Conservation (phyloP, 345 rosid genomes). For the Citrus trifoliata region DNA sequence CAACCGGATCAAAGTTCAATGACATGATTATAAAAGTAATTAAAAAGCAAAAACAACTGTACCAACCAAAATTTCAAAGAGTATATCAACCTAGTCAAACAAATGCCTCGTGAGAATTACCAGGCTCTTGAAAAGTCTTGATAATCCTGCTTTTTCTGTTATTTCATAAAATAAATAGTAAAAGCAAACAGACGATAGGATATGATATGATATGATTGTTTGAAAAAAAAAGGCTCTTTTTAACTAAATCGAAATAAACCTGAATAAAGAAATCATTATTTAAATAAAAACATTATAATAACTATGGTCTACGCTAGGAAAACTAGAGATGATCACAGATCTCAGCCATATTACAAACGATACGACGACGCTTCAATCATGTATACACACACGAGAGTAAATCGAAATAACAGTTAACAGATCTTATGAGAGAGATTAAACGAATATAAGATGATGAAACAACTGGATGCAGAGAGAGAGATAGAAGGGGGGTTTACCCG, state of each 20-base stretch:
- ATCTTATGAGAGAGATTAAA: neutral
- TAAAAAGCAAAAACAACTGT: neutral
- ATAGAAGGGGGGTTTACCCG: slow-evolving; percentile 20
- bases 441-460: neutral
- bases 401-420: neutral
- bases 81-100: neutral
- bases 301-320: neutral
- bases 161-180: neutral
- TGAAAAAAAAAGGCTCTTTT: neutral
- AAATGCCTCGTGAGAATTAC: neutral
- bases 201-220: neutral
- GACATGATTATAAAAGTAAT: neutral
- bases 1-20: neutral
- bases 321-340: slow-evolving; percentile 1
- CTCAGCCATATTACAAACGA: neutral
- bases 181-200: neutral
- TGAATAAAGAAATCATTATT: neutral
- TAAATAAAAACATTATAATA: neutral
- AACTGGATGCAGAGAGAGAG: neutral
- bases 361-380: neutral
- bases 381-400: neutral
- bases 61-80: neutral
- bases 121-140: neutral
- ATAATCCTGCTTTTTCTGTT: neutral
- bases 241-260: neutral